phyloP scores from a whole-genome alignment of 352 stramenopile species.

The Lagenidium giganteum region DNA sequence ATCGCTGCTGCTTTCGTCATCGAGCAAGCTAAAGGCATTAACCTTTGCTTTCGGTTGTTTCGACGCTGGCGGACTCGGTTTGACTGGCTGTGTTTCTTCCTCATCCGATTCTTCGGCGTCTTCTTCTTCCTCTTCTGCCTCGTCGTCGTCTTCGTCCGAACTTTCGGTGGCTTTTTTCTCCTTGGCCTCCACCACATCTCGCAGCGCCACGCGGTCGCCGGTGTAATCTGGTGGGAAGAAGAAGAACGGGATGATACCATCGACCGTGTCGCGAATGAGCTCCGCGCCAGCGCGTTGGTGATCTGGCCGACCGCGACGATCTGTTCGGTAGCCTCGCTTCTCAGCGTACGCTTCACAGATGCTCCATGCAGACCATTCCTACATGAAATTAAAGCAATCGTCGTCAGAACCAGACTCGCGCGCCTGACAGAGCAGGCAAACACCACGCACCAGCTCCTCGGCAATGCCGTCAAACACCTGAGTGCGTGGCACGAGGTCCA shows the following conservation, averaged over 20 bases:
- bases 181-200: no score
- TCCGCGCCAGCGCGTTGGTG: constrained; percentile 64
- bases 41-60: constrained; percentile 4
- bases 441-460: constrained; percentile 50
- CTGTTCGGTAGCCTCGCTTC: constrained; percentile 61
- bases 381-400: no score
- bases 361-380: constrained; percentile 71
- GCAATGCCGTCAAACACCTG: constrained; percentile 56
- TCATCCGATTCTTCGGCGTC: constrained; percentile 8
- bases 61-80: no score
- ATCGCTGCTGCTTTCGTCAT: constrained; percentile 14
- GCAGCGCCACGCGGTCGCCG: constrained; percentile 38
- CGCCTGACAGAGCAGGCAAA: no score
- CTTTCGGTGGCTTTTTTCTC: constrained; percentile 22
- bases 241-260: constrained; percentile 63
- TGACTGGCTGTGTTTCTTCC: no score
- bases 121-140: constrained; percentile 10
- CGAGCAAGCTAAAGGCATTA: constrained; percentile 20
- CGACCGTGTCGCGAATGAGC: constrained; percentile 63
- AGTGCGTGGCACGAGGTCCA: constrained; percentile 49
- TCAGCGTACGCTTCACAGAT: constrained; percentile 69
- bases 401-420: no score
- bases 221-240: constrained; percentile 62
- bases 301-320: constrained; percentile 54
- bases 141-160: constrained; percentile 20